Evolutionary conservation across 257 asterid species (phyloP), one percentile per base, ranked within the genome.

Genomic region (Orobanche coerulescens): DNA sequence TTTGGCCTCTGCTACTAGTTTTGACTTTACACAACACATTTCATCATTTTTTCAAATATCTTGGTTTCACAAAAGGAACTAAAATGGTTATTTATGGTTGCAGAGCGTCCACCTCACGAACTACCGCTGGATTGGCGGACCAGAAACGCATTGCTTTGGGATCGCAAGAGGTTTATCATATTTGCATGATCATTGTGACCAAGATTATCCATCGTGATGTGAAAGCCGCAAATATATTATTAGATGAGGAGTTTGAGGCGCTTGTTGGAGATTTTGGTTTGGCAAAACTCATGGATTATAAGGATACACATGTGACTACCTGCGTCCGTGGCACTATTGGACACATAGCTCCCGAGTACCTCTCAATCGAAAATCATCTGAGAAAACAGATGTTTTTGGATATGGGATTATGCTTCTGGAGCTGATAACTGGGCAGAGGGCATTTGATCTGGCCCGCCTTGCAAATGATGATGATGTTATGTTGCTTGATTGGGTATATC

Each of bases 361-460:
- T 79, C 31, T 79, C 84, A 54, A 79, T 82, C 7, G 84, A 58
- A 78, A 78, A 66, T 78, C 84, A 14, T 75, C 80, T 4, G 84
- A 78, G 76, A 78, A 78, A 69, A 78, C 84, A 0, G 84, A 78
- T 23, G 84, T 78, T 72, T 78, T 75, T 26, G 84, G 85, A 4
- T 79, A 79, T 11, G 85, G 85, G 51, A 74, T 80, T 57, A 80
- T 76, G 85, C 85, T 80, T 74, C 82, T 80, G 5, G 85, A 80
- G 71, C 78, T 80, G 50, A 80, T 80, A 61, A 80, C 85, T 0
- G 85, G 85, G 25, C 85, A 76, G 75, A 74, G 82, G 58, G 85
- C 85, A 0, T 80, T 80, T 14, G 85, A 80, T 66, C 77, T n/a
- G n/a, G 85, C 85, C 23, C 85, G 85, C 25, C 82, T 80, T 43